phyloP scores from a whole-genome alignment of 371 early-diverging fungal genomes.

The Apophysomyces sp. region DNA sequence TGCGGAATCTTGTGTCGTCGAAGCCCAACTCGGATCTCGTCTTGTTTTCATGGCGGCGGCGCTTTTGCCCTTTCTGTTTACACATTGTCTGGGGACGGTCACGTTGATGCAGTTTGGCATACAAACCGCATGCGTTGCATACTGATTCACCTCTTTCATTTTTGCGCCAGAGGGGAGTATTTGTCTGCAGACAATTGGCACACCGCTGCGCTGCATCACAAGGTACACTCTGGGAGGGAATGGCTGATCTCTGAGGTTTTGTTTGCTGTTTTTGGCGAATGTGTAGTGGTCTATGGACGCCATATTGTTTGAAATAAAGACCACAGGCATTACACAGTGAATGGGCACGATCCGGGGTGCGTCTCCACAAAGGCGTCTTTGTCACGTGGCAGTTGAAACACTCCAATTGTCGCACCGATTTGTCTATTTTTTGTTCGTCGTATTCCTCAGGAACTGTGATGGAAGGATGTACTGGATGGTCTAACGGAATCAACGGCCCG shows the following conservation, averaged over 20 bases:
- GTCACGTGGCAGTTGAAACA: slow-evolving; percentile 84
- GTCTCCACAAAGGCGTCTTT: slow-evolving; percentile 82
- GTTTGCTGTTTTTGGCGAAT: slow-evolving; percentile 55
- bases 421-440: slow-evolving; percentile 13
- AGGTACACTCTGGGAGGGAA: neutral
- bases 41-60: slow-evolving; percentile 44
- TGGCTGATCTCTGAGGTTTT: neutral
- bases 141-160: slow-evolving; percentile 76
- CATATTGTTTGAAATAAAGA: slow-evolving; percentile 76
- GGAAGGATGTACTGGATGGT: slow-evolving; percentile 3
- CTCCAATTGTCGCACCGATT: slow-evolving; percentile 62
- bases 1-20: slow-evolving; percentile 45
- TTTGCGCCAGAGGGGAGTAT: slow-evolving; percentile 89
- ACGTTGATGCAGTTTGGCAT: slow-evolving; percentile 75
- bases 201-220: slow-evolving; percentile 36
- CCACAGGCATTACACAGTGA: slow-evolving; percentile 88
- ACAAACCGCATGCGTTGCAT: slow-evolving; percentile 92
- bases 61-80: slow-evolving; percentile 62
- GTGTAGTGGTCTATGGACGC: slow-evolving; percentile 67
- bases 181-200: slow-evolving; percentile 79
- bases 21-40: slow-evolving; percentile 2
- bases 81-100: slow-evolving; percentile 67
- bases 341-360: slow-evolving; percentile 75
- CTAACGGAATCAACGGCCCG: neutral
- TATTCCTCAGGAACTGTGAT: slow-evolving; percentile 2